Conservation (phyloP, 2,329 filamentous ascomycete species). For the Fusarium circinatum region DNA sequence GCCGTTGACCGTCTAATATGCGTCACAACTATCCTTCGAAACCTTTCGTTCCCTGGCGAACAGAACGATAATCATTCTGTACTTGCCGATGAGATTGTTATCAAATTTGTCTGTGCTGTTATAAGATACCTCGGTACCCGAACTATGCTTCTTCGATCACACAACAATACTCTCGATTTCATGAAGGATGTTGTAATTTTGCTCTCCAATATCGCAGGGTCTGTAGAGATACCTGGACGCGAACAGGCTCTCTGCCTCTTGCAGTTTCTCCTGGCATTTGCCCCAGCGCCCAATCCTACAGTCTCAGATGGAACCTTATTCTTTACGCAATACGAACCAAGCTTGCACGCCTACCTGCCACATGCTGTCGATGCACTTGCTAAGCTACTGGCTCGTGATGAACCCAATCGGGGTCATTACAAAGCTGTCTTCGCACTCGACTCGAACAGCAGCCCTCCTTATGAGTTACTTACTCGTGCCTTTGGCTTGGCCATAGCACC, state of each 20-base stretch:
- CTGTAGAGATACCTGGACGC: constrained; percentile 82
- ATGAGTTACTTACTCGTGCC: constrained; percentile 84
- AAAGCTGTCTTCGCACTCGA: constrained; percentile 83
- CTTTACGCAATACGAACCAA: constrained; percentile 84
- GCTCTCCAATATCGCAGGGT: constrained; percentile 86
- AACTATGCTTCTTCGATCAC: constrained; percentile 83
- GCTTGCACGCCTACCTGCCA: constrained; percentile 86
- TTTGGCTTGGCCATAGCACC: constrained; percentile 89
- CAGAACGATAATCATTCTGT: constrained; percentile 73
- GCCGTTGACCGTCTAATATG: constrained; percentile 89
- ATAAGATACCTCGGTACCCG: constrained; percentile 90
- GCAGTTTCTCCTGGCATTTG: constrained; percentile 90
- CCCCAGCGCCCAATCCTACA: constrained; percentile 78
- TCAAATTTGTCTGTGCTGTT: constrained; percentile 84
- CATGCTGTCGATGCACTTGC: constrained; percentile 90
- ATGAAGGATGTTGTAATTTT: constrained; percentile 95
- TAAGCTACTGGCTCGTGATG: constrained; percentile 90
- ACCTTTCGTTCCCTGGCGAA: constrained; percentile 82
- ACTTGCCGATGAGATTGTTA: constrained; percentile 79
- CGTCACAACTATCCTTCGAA: constrained; percentile 91
- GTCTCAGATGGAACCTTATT: constrained; percentile 68
- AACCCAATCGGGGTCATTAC: constrained; percentile 89
- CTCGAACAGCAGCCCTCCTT: constrained; percentile 68
- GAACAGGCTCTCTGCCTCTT: constrained; percentile 89
- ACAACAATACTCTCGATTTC: constrained; percentile 90